These are phyloP conservation scores for Candida boidinii DNA, from an alignment of 805 yeast genomes.

Conservation along the genomic window DNA sequence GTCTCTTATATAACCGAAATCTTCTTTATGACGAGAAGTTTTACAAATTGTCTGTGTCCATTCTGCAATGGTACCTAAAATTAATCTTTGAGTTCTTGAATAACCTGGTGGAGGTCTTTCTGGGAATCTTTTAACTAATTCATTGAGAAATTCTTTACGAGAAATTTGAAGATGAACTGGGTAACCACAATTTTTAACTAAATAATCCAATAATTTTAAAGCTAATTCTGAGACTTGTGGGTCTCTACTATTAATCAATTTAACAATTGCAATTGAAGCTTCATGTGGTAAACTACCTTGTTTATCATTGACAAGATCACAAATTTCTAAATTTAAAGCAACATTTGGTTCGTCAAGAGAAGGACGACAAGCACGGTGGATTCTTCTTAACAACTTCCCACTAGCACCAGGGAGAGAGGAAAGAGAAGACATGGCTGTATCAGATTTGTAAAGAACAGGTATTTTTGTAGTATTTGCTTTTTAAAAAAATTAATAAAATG, in stretches of 20 bases:
- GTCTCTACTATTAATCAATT: constrained; percentile 72
- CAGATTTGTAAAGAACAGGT: neutral
- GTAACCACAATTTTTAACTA: constrained; percentile 96
- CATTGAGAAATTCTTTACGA: constrained; percentile 89
- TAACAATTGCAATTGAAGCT: constrained; percentile 81
- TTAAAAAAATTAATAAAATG: too few relatives aligned
- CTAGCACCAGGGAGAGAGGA: constrained; percentile 25
- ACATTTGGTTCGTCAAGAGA: constrained; percentile 80
- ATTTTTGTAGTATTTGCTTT: too few relatives aligned
- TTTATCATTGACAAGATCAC: constrained; percentile 87
- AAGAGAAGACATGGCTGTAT: constrained; percentile 19
- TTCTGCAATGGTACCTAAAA: constrained; percentile 87
- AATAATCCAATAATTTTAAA: constrained; percentile 61
- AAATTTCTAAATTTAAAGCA: constrained; percentile 81
- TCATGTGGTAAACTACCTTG: constrained; percentile 89
- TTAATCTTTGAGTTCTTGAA: constrained; percentile 72
- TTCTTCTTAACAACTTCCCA: constrained; percentile 28
- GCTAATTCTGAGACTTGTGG: constrained; percentile 82
- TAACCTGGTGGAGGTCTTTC: constrained; percentile 87
- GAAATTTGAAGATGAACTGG: constrained; percentile 94
- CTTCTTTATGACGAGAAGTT: constrained; percentile 84
- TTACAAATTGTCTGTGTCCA: constrained; percentile 95
- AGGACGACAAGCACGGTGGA: constrained; percentile 76
- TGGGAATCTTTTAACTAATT: constrained; percentile 86
- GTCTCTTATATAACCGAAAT: constrained; percentile 84